Base-by-base conservation (phyloP, 306 rosid species). In the Prunus mira region DNA sequence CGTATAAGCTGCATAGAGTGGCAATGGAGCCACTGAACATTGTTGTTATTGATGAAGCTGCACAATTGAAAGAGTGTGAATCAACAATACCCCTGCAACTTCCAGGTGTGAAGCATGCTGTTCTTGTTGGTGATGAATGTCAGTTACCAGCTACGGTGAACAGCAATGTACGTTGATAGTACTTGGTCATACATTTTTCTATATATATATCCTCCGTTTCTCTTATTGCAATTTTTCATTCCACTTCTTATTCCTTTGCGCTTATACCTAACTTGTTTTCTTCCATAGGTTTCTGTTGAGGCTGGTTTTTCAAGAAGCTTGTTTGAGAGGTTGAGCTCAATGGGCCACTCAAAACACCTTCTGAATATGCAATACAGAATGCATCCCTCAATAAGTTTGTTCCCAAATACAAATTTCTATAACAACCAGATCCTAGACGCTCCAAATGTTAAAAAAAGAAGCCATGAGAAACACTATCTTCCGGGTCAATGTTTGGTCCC, bases 1-100 rank as follows among this genome's bases (percentile, higher is more conserved):
- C 97, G 15, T 88, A 30, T 79, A 80, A 76, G 82, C 80, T 92
- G 24, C 88, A 86, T 65, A 75, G 80, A 14, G 79, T 84, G 73
- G n/a, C 1, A 32, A 88, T 87, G 78, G 14, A 74, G 20, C 91
- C 96, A 7, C 76, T 88, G 15, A 55, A 71, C 12, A 25, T 88
- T 76, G 79, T 92, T 66, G 89, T 90, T 25, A 84, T 92, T 75
- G 97, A 92, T 62, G 97, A 93, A 87, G 97, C 96, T 50, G 94
- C 96, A 27, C 96, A 90, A 27, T 38, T 93, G 67, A 90, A 79
- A 69, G 97, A 90, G 84, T 90, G 96, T n/a, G 97, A 93, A 72
- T 93, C 96, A 41, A 19, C 79, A 28, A 93, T 90, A 67, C 90
- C 96, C 57, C 69, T 93, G 15, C 96, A 79, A 56, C 88, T 93